Evolutionary conservation across 371 early-diverging fungal species (phyloP), one percentile per base, ranked within the genome.

Genomic region (Saksenaea oblongispora): DNA sequence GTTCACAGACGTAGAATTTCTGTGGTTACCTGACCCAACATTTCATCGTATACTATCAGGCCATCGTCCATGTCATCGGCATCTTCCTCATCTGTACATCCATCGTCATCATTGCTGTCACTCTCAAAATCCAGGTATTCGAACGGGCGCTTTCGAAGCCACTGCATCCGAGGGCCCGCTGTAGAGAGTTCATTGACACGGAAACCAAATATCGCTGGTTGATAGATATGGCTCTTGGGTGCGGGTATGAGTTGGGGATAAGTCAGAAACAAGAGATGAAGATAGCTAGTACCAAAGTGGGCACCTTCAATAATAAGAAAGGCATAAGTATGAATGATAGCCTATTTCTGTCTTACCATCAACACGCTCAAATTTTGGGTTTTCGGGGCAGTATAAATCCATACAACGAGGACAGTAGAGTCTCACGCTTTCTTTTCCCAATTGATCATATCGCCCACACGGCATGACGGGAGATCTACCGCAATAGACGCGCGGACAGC

Each of bases 251-350:
- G 66, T 56, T 95, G 87, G 34, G 95, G 90, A 72, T 91, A 93
- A 14, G 87, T 86, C 64, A 94, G 82, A 73, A 97, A 90, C 54
- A 98, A 80, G 65, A 98, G 82, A 72, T 95, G 93, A n/a, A 94
- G 89, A 76, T 98, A 96, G 8, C 97, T 93, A 5, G 92, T 90
- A 31, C 98, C 98, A 83, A 98, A 99, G 73, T 92, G 94, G 42
- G 97, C 95, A 59, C 98, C 86, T 89, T 72, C 51, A 18, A 44
- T 4, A 47, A 9, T 5, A n/a, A 47, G 17, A 9, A 47, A 18
- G 22, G 51, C 1, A 44, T 2, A 22, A 22, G 9, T 39, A 11
- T 39, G n/a, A 5, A 11, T 2, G 15, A n/a, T 5, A 11, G 39
- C 5, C 11, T 39, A n/a, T 41, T 41, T 14, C 42, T 47, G 10